Evolutionary conservation across 2,329 filamentous ascomycete genomes (phyloP), one percentile per base, ranked within the genome.

Genomic region (Penicillium crustosum): DNA sequence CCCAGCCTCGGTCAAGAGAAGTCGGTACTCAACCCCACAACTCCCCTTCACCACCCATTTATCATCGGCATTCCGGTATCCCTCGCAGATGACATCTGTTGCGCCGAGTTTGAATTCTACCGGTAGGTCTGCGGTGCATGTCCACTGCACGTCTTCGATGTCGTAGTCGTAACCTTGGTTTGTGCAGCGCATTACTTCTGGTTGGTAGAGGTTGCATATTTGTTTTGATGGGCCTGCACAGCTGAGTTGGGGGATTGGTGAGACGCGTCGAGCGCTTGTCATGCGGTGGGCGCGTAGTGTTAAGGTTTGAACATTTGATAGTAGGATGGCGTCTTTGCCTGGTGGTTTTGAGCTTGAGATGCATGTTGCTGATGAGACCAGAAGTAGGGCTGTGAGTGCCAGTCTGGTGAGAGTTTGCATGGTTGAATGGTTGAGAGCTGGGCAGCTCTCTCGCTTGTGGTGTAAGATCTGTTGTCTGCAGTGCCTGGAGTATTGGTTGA

Each of bases 21-120:
- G 76, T 15, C 88, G 82, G 75, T 97, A 97, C 76, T 96, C 91
- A 25, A 96, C 93, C 15, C 89, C 94, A 75, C 93, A 97, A 73
- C 90, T 94, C 23, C 94, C 94, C 69, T 90, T 92, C 53, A 97
- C 78, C n/a, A 97, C 84, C 73, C 91, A 95, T 0, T 86, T 86
- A 73, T 97, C 94, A 47, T 93, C 85, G 0, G 88, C 77, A 15
- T 79, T 81, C 57, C 84, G 79, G 77, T 96, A 97, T 12, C 94
- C 93, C 71, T 99, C 93, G 75, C 94, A 99, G 12, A 92, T 81
- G 55, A 97, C 93, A 61, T 97, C 93, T 12, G 93, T 97, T 60
- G 84, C 83, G 57, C 91, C 93, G 29, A 97, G 85, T 75, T 88
- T 88, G 75, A 88, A 86, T 63, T 88, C 85, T 12, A 79, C 73